Evolutionary conservation across 768 basidiomycete species (phyloP).

Genomic region (Suillus ampliporus): DNA sequence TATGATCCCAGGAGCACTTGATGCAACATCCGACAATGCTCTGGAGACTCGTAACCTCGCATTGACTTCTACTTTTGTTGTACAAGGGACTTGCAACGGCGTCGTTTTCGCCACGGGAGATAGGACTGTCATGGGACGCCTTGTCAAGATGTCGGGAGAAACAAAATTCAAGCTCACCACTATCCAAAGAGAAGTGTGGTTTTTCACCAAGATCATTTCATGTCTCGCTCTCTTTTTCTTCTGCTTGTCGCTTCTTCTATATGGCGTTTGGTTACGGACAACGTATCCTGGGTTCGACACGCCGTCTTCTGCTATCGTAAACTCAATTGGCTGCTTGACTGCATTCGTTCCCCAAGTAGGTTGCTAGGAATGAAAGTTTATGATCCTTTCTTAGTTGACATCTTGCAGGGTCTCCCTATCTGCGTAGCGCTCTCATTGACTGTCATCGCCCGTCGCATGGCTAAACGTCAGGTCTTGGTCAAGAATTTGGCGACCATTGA

Average conservation of each 20-base stretch:
- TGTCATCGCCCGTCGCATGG: slow-evolving; percentile 48
- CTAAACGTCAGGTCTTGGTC: slow-evolving; percentile 57
- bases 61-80: slow-evolving; percentile 23
- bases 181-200: slow-evolving; percentile 34
- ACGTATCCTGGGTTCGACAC: slow-evolving; percentile 42
- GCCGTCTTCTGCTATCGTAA: slow-evolving; percentile 41
- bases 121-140: slow-evolving; percentile 52
- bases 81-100: slow-evolving; percentile 58
- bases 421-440: slow-evolving; percentile 62
- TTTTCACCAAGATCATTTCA: slow-evolving; percentile 58
- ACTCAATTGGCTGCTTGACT: slow-evolving; percentile 45
- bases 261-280: slow-evolving; percentile 40
- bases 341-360: slow-evolving; percentile 43
- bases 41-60: slow-evolving; percentile 61
- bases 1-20: slow-evolving; percentile 43
- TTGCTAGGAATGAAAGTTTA: slow-evolving; percentile 58
- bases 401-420: slow-evolving; percentile 59
- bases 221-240: slow-evolving; percentile 48
- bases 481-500: slow-evolving; percentile 70
- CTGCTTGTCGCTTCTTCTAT: slow-evolving; percentile 45
- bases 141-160: slow-evolving; percentile 46
- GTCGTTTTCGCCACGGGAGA: slow-evolving; percentile 57
- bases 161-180: slow-evolving; percentile 41
- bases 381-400: slow-evolving; percentile 49
- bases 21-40: slow-evolving; percentile 48